Percentiles rank a stretch among this genome's conserved stretches.
Conservation (phyloP, 2,329 filamentous ascomycete species). For the Plenodomus biglobosus region DNA sequence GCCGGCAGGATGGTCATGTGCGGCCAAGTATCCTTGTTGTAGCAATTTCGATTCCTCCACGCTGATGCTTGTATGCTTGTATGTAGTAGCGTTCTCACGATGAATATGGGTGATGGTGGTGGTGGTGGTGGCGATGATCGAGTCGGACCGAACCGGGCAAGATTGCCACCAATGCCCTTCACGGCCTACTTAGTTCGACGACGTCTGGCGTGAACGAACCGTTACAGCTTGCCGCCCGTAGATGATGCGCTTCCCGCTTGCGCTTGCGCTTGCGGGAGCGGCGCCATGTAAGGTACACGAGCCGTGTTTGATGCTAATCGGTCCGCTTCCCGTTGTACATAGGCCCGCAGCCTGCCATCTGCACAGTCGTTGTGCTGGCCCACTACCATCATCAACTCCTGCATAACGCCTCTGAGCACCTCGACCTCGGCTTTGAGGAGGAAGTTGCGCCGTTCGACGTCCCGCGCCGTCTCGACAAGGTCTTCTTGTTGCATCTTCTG, state of each 20-base stretch:
- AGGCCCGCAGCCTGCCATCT: slow-evolving; percentile 25
- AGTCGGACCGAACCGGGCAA: background rate
- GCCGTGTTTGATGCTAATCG: slow-evolving; percentile 10
- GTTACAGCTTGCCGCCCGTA: background rate
- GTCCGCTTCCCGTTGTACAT: slow-evolving; percentile 33
- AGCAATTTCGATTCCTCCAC: no score
- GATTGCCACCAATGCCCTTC: background rate
- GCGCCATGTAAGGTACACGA: background rate
- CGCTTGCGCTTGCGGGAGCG: background rate
- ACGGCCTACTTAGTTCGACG: background rate
- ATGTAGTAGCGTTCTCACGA: no score
- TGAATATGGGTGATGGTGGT: no score
- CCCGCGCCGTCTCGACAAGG: slow-evolving; percentile 49
- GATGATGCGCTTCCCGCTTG: background rate
- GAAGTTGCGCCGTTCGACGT: slow-evolving; percentile 32
- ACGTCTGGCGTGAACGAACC: background rate
- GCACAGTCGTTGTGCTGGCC: slow-evolving; percentile 28
- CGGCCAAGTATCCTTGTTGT: no score
- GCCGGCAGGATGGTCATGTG: no score
- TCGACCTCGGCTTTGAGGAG: slow-evolving; percentile 32
- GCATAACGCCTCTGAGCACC: slow-evolving; percentile 24
- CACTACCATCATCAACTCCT: slow-evolving; percentile 27
- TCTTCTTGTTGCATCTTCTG: slow-evolving; percentile 58
- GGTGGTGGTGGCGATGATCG: background rate
- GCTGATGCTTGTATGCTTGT: no score